Base-by-base conservation (phyloP, 768 basidiomycete species). In the Tulasnella sp. region DNA sequence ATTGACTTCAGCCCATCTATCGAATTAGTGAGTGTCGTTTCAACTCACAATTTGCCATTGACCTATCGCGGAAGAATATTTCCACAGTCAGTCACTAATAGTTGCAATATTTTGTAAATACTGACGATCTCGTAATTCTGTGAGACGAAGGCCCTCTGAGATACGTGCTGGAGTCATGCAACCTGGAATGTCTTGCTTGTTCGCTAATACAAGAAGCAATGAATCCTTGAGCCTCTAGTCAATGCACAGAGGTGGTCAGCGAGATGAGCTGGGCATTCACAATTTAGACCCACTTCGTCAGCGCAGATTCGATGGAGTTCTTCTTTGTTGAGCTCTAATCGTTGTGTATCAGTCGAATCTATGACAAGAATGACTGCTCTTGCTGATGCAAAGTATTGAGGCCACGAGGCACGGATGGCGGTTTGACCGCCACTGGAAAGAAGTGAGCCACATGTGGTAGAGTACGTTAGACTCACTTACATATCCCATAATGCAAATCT, bases 301-400 rank as follows among this genome's bases (percentile, higher is more conserved):
- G 56, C 55, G 19, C 62, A 58, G 34, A 66, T 54, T 50, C 61
- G 63, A 45, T 61, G 57, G 37, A 66, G 56, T 39, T 66, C 65
- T n/a, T 58, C 53, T 45, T 60, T 61, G 10, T 61, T 64, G 35
- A 66, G 33, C 1, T 52, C 41, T 44, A 66, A 55, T 20, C 65
- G 48, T 22, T 57, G 59, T 22, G 53, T 31, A 58, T 66, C 64
- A 31, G 58, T 62, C 42, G 61, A 62, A 48, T 66, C 65, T 44
- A 66, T 62, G 2, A 66, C 65, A 15, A 66, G 49, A 20, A 66
- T 65, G 28, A 66, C 60, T 5, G 64, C 65, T 20, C 59, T 58
- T 9, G 64, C 63, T 5, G 62, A 58, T 15, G 34, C 28, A 37
- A 63, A 66, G 51, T 66, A 66, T 50, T 66, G 64, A 12, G 55